These are phyloP conservation scores for Allium sativum DNA, from an alignment of 106 monocot species.

Conservation along the genomic window DNA sequence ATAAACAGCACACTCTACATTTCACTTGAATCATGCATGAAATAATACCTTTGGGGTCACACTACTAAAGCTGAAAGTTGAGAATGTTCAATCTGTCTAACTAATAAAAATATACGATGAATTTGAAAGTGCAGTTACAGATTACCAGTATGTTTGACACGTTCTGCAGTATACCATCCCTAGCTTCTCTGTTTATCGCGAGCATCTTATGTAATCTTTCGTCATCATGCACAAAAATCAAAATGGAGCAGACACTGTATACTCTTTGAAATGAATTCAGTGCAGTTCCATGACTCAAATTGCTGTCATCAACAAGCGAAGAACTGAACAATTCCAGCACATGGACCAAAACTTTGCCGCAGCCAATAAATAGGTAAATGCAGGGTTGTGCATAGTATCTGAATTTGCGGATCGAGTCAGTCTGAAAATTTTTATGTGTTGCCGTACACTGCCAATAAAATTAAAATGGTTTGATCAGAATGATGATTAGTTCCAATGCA, in stretches of 20 bases:
- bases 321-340: slow-evolving; percentile 35
- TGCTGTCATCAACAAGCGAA: slow-evolving; percentile 13
- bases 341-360: slow-evolving; percentile 23
- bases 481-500: no score
- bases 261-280: slow-evolving; percentile 17
- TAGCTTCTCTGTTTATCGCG: slow-evolving; percentile 19
- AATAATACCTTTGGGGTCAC: no score
- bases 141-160: slow-evolving; percentile 37
- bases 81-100: no score
- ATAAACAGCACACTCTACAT: no score
- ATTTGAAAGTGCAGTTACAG: not conserved
- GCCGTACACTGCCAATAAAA: slow-evolving; percentile 24
- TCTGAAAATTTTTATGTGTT: slow-evolving; percentile 18
- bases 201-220: slow-evolving; percentile 23
- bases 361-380: slow-evolving; percentile 31
- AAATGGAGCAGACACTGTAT: slow-evolving; percentile 22
- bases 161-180: slow-evolving; percentile 24
- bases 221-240: slow-evolving; percentile 36
- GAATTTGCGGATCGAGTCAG: slow-evolving; percentile 15
- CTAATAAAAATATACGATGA: no score
- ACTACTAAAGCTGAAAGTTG: no score
- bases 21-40: no score
- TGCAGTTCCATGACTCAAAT: not conserved
- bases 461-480: no score
- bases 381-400: slow-evolving; percentile 46